Evolutionary conservation across 306 rosid genomes (phyloP).

Genomic region (Morella rubra): DNA sequence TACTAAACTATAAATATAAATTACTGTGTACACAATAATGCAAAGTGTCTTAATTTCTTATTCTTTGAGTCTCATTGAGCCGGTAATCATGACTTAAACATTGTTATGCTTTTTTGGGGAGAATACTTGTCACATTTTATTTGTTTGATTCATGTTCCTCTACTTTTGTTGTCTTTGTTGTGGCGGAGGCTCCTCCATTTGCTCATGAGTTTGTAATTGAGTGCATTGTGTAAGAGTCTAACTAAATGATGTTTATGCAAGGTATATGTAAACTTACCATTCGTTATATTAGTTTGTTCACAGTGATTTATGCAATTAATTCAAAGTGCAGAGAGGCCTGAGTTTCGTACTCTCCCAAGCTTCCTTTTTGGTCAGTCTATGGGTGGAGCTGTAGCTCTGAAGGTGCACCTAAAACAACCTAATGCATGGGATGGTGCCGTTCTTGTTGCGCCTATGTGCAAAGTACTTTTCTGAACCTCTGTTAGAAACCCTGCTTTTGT

Average conservation of each 20-base stretch:
- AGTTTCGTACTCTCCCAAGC: slow-evolving; percentile 57
- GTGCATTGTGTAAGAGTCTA: neutral
- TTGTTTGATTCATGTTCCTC: neutral
- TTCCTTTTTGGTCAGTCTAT: slow-evolving; percentile 86
- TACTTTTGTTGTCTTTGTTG: neutral
- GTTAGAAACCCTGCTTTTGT: slow-evolving; percentile 9
- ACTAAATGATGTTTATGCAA: slow-evolving; percentile 10
- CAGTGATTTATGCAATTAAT: slow-evolving; percentile 23
- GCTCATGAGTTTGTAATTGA: neutral
- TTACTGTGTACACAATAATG: no score
- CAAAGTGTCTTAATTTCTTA: neutral
- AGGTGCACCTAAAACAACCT: slow-evolving; percentile 79
- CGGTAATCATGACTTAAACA: neutral
- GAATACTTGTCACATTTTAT: neutral
- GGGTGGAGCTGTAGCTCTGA: slow-evolving; percentile 95
- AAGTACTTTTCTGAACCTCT: slow-evolving; percentile 49
- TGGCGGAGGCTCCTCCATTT: neutral
- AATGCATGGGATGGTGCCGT: slow-evolving; percentile 82
- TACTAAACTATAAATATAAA: no score
- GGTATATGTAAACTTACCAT: slow-evolving; percentile 1
- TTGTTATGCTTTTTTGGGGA: neutral
- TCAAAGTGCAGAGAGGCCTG: slow-evolving; percentile 57
- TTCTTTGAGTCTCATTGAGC: neutral
- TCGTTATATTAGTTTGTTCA: slow-evolving; percentile 4
- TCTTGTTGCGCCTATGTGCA: slow-evolving; percentile 98